Percentiles rank a stretch among this genome's conserved stretches.
Evolutionary conservation across 2,329 filamentous ascomycete genomes (phyloP).

Genomic region (Dissoconium aciculare): DNA sequence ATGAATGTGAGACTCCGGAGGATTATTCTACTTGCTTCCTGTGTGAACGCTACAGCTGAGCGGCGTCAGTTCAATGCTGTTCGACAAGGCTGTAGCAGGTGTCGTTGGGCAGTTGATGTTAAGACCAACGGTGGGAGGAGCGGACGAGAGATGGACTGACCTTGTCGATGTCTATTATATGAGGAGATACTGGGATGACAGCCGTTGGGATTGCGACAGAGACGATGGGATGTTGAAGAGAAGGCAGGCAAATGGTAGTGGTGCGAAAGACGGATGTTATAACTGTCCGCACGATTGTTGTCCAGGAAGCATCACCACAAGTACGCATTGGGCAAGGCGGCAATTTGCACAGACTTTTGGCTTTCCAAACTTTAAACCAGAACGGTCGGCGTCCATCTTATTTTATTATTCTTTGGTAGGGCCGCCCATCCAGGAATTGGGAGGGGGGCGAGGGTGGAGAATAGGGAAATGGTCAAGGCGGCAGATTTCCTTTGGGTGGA

Average conservation of each 20-base stretch:
- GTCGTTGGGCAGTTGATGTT: neutral
- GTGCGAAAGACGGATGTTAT: neutral
- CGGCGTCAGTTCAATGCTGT: too few species aligned
- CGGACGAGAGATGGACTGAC: neutral
- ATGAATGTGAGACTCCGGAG: neutral
- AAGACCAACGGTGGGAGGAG: neutral
- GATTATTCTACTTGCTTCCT: neutral
- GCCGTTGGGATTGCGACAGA: slow-evolving; percentile 1
- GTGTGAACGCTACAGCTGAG: too few species aligned
- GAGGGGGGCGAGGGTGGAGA: too few species aligned
- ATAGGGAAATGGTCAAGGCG: too few species aligned
- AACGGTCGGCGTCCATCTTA: too few species aligned
- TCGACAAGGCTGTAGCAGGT: too few species aligned
- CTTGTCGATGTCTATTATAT: too few species aligned
- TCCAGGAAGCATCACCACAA: neutral
- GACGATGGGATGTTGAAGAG: neutral
- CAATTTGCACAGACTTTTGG: slow-evolving; percentile 1
- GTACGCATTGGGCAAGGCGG: neutral
- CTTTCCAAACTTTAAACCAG: neutral
- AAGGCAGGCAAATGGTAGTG: neutral
- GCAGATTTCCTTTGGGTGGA: too few species aligned
- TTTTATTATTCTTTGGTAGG: too few species aligned
- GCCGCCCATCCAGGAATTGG: too few species aligned
- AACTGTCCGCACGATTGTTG: neutral
- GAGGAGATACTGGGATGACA: slow-evolving; percentile 1